These are phyloP conservation scores for Ascochyta lentis DNA, from an alignment of 2,329 filamentous ascomycete genomes.

Conservation along the genomic window DNA sequence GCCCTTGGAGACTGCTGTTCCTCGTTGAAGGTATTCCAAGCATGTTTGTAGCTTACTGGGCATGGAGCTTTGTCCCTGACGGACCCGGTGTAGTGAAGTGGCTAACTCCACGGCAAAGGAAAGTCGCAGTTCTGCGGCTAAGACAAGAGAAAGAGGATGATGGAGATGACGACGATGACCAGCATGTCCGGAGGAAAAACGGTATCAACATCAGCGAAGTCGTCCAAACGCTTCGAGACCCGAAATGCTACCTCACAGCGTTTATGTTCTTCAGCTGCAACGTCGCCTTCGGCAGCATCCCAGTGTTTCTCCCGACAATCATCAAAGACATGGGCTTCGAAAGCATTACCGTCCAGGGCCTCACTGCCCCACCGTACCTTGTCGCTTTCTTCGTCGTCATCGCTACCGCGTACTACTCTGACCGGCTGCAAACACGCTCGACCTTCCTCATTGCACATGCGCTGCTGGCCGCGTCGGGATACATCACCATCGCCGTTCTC, in stretches of 20 bases:
- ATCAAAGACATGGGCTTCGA: slow-evolving; percentile 77
- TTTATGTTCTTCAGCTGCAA: slow-evolving; percentile 88
- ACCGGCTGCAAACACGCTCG: slow-evolving; percentile 68
- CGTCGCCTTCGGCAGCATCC: slow-evolving; percentile 85
- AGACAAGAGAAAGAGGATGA: slow-evolving; percentile 56
- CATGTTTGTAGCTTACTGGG: slow-evolving; percentile 73
- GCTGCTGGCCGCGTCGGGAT: slow-evolving; percentile 61
- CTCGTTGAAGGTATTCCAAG: slow-evolving; percentile 86
- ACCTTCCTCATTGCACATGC: slow-evolving; percentile 73
- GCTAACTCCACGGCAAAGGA: slow-evolving; percentile 56
- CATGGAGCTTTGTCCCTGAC: slow-evolving; percentile 80
- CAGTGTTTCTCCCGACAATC: slow-evolving; percentile 85
- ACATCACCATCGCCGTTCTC: slow-evolving; percentile 66
- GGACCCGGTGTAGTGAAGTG: slow-evolving; percentile 61
- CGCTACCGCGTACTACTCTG: slow-evolving; percentile 74
- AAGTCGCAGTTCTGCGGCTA: slow-evolving; percentile 74
- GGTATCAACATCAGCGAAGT: slow-evolving; percentile 65
- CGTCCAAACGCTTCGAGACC: slow-evolving; percentile 66
- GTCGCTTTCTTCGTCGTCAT: slow-evolving; percentile 76
- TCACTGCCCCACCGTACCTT: slow-evolving; percentile 83
- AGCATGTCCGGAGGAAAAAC: slow-evolving; percentile 21
- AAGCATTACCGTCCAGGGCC: slow-evolving; percentile 71
- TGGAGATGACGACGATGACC: slow-evolving; percentile 40
- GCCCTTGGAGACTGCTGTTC: slow-evolving; percentile 85
- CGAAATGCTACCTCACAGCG: slow-evolving; percentile 76